Evolutionary conservation across 768 basidiomycete species (phyloP).

Genomic region (Trametes meyenii): DNA sequence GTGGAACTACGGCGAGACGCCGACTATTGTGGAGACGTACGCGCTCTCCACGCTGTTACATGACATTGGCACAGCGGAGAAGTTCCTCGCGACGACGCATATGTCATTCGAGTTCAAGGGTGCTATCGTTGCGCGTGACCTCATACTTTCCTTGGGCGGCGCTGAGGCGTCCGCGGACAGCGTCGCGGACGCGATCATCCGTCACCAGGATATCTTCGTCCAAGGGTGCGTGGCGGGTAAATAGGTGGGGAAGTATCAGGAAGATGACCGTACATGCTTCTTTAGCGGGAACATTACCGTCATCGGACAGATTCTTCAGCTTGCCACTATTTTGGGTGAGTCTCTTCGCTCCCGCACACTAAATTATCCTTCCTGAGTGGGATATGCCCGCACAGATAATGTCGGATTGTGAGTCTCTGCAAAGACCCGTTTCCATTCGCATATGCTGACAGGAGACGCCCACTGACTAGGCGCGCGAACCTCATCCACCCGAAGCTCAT

Average conservation of each 20-base stretch:
- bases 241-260: not conserved
- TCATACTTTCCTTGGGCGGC: conserved; percentile 46
- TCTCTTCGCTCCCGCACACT: not conserved
- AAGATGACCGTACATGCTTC: not conserved
- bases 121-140: conserved; percentile 52
- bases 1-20: conserved; percentile 45
- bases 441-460: not conserved
- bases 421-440: not conserved
- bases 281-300: conserved; percentile 51
- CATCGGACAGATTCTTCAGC: conserved; percentile 52
- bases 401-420: conserved; percentile 43
- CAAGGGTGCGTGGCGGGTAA: conserved; percentile 39
- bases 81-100: conserved; percentile 53
- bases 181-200: conserved; percentile 52
- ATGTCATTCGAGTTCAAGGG: conserved; percentile 61
- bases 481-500: conserved; percentile 45
- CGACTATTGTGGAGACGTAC: conserved; percentile 42
- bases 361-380: not conserved
- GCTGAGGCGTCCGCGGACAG: conserved; percentile 54
- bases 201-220: conserved; percentile 51
- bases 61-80: conserved; percentile 54
- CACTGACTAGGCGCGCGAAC: conserved; percentile 41
- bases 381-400: conserved; percentile 38
- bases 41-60: conserved; percentile 55
- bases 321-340: conserved; percentile 50